phyloP scores from a whole-genome alignment of 768 basidiomycete species.

The Daedaleopsis sinensis region DNA sequence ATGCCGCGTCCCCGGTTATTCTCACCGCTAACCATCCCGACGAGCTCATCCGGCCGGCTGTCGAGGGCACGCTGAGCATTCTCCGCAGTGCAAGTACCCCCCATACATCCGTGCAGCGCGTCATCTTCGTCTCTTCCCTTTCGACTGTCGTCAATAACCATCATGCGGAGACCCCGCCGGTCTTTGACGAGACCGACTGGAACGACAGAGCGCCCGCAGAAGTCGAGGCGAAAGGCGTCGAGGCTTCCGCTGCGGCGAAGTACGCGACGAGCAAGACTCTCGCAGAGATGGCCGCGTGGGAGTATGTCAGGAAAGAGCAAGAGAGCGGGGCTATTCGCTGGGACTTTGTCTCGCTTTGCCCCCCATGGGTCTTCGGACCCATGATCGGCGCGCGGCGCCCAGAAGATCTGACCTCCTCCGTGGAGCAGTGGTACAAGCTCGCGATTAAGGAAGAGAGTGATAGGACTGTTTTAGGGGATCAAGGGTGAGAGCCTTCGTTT shows the following conservation, averaged over 20 bases:
- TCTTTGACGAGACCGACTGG: slow-evolving; percentile 53
- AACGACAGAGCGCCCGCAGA: slow-evolving; percentile 33
- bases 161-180: background rate
- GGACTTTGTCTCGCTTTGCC: slow-evolving; percentile 40
- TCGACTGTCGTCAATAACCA: slow-evolving; percentile 41
- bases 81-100: slow-evolving; percentile 37
- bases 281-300: slow-evolving; percentile 47
- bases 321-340: slow-evolving; percentile 30
- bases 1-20: slow-evolving; percentile 24
- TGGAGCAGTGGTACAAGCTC: slow-evolving; percentile 37
- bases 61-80: slow-evolving; percentile 43
- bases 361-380: slow-evolving; percentile 36
- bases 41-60: slow-evolving; percentile 44
- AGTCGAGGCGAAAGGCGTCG: slow-evolving; percentile 31
- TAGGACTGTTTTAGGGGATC: background rate
- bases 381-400: slow-evolving; percentile 15
- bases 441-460: slow-evolving; percentile 25
- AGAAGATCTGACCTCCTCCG: slow-evolving; percentile 43
- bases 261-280: slow-evolving; percentile 69
- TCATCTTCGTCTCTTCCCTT: slow-evolving; percentile 69
- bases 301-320: slow-evolving; percentile 8
- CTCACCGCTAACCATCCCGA: slow-evolving; percentile 19
- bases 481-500: background rate
- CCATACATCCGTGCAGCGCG: slow-evolving; percentile 52
- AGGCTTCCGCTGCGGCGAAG: slow-evolving; percentile 38